phyloP scores from a whole-genome alignment of 306 rosid species.

The Prunus kanzakura region DNA sequence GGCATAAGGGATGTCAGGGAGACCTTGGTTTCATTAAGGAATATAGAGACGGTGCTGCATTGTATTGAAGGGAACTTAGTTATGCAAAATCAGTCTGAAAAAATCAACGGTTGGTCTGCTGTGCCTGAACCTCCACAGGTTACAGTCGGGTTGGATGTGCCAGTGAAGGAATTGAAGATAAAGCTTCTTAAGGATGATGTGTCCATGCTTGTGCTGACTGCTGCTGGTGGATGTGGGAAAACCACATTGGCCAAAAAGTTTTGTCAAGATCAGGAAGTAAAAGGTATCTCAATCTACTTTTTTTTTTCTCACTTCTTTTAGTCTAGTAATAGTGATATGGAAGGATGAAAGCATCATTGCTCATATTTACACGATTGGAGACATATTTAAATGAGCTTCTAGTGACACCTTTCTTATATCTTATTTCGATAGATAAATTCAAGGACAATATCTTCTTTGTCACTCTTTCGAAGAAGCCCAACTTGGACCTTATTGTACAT shows the following conservation, averaged over 20 bases:
- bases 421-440: conserved; percentile 37
- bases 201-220: conserved; percentile 40
- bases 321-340: background rate
- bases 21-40: background rate
- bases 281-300: conserved; percentile 27
- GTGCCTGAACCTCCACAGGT: conserved; percentile 35
- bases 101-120: conserved; percentile 10
- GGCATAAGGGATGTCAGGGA: background rate
- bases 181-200: conserved; percentile 24
- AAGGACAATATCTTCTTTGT: conserved; percentile 35
- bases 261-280: conserved; percentile 44
- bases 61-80: conserved; percentile 3
- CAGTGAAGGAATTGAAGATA: conserved; percentile 45
- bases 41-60: background rate
- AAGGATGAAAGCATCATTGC: too few species aligned
- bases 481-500: conserved; percentile 34
- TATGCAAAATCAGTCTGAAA: background rate
- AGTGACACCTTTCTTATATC: conserved; percentile 10
- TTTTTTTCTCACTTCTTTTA: background rate
- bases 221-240: conserved; percentile 54
- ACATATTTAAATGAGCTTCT: background rate
- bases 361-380: background rate
- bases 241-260: conserved; percentile 43
- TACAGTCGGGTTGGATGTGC: conserved; percentile 51
- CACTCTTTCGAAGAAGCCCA: conserved; percentile 27